Evolutionary conservation across 2,329 filamentous ascomycete genomes (phyloP).

Genomic region (Cladosporium sphaerospermum): DNA sequence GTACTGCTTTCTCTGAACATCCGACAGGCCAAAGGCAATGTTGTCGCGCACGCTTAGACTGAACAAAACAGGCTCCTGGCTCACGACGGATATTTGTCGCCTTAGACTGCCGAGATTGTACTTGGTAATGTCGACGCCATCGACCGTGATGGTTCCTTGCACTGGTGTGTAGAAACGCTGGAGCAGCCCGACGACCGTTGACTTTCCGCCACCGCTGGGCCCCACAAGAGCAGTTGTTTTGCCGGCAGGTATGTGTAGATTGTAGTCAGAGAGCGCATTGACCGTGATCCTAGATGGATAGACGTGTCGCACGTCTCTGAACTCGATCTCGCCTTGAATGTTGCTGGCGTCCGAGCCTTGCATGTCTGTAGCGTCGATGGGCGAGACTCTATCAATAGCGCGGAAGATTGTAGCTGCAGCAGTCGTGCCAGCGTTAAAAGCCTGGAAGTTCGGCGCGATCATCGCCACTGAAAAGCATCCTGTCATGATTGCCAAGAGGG

Average conservation of each 20-base stretch:
- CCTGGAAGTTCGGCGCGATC: slow-evolving; percentile 61
- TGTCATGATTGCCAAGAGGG: slow-evolving; percentile 40
- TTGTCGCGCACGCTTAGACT: slow-evolving; percentile 60
- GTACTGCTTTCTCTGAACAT: slow-evolving; percentile 52
- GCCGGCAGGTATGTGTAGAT: slow-evolving; percentile 47
- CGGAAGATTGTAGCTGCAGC: slow-evolving; percentile 84
- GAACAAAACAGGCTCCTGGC: slow-evolving; percentile 59
- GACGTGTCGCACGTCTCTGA: slow-evolving; percentile 77
- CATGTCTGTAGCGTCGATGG: slow-evolving; percentile 66
- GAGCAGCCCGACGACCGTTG: slow-evolving; percentile 37
- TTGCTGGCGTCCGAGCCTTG: slow-evolving; percentile 63
- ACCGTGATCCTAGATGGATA: slow-evolving; percentile 91
- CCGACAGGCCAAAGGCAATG: slow-evolving; percentile 47
- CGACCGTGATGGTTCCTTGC: slow-evolving; percentile 49
- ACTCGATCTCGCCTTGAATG: slow-evolving; percentile 68
- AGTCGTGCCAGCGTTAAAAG: slow-evolving; percentile 67
- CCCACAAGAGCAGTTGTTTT: slow-evolving; percentile 49
- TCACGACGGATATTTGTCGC: slow-evolving; percentile 57
- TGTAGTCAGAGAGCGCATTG: slow-evolving; percentile 74
- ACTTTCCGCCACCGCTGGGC: slow-evolving; percentile 41
- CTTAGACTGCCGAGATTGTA: slow-evolving; percentile 54
- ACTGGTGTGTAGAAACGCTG: slow-evolving; percentile 56
- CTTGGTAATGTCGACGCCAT: slow-evolving; percentile 54
- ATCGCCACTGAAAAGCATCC: slow-evolving; percentile 25
- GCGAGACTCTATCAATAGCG: slow-evolving; percentile 79